A percentile compares a stretch with the other conserved stretches of the same genome.
Conservation (phyloP, 345 rosid species). For the Eucalyptus melliodora region DNA sequence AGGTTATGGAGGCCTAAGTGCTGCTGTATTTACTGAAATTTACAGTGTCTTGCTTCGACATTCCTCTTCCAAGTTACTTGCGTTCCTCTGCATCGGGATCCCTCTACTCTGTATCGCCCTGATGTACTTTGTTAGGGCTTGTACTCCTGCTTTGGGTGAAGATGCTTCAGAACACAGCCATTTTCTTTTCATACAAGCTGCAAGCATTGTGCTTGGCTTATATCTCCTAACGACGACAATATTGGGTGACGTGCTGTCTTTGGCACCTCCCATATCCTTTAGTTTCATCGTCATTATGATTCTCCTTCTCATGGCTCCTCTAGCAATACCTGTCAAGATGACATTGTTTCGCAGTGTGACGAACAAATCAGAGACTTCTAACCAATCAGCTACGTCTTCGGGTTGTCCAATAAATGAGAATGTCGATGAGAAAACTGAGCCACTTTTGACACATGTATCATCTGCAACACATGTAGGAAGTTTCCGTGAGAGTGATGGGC, state of each 20-base stretch:
- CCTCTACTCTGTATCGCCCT: conserved; percentile 36
- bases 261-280: conserved; percentile 18
- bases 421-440: conserved; percentile 19
- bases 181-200: conserved; percentile 40
- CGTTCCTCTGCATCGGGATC: conserved; percentile 42
- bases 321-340: conserved; percentile 62
- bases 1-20: conserved; percentile 58
- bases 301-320: conserved; percentile 55
- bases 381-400: conserved; percentile 1
- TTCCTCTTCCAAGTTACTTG: conserved; percentile 49
- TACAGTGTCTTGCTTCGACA: conserved; percentile 29
- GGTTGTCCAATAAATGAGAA: conserved; percentile 1
- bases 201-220: conserved; percentile 37
- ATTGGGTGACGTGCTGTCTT: conserved; percentile 19
- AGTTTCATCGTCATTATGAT: conserved; percentile 18
- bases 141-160: conserved; percentile 46
- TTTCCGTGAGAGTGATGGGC: conserved; percentile 16
- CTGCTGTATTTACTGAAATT: conserved; percentile 52
- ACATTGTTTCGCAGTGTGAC: conserved; percentile 16
- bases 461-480: conserved; percentile 21
- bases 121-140: conserved; percentile 51
- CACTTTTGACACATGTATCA: conserved; percentile 23
- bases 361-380: not conserved
- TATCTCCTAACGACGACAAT: conserved; percentile 34
- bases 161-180: conserved; percentile 28